Evolutionary conservation across 352 stramenopile species (phyloP).

Genomic region (Peronosclerospora sorghi): DNA sequence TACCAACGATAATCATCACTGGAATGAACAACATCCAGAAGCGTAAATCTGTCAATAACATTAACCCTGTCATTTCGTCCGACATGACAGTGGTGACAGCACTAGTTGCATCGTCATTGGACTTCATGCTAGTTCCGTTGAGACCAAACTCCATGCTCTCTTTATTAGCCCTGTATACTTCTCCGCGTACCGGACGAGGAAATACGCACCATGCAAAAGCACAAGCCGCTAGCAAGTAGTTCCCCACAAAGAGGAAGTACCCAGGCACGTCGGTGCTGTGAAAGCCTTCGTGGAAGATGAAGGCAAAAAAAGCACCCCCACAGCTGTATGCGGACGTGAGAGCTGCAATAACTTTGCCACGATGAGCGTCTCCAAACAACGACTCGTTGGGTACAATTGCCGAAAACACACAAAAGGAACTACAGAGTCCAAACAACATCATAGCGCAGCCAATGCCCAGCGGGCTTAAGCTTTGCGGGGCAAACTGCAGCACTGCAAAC

Average conservation of each 20-base stretch:
- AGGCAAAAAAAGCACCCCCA: conserved; percentile 64
- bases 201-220: conserved; percentile 43
- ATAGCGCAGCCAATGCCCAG: conserved; percentile 42
- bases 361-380: conserved; percentile 53
- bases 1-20: conserved; percentile 68
- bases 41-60: conserved; percentile 36
- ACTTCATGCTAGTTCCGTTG: conserved; percentile 15
- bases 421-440: conserved; percentile 49
- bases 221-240: conserved; percentile 34
- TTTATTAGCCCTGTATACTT: conserved; percentile 1
- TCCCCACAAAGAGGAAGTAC: conserved; percentile 67
- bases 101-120: conserved; percentile 12
- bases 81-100: conserved; percentile 9
- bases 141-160: conserved; percentile 33
- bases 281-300: conserved; percentile 53
- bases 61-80: conserved; percentile 47
- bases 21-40: conserved; percentile 75
- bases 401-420: conserved; percentile 64
- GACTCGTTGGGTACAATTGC: conserved; percentile 74
- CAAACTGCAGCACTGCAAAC: conserved; percentile 31
- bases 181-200: conserved; percentile 10
- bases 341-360: conserved; percentile 66
- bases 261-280: conserved; percentile 38
- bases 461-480: conserved; percentile 29
- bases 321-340: conserved; percentile 69